Evolutionary conservation across 1,284 basidiomycete genomes (phyloP), one percentile per base, ranked within the genome.

Genomic region (Athelia sp.): DNA sequence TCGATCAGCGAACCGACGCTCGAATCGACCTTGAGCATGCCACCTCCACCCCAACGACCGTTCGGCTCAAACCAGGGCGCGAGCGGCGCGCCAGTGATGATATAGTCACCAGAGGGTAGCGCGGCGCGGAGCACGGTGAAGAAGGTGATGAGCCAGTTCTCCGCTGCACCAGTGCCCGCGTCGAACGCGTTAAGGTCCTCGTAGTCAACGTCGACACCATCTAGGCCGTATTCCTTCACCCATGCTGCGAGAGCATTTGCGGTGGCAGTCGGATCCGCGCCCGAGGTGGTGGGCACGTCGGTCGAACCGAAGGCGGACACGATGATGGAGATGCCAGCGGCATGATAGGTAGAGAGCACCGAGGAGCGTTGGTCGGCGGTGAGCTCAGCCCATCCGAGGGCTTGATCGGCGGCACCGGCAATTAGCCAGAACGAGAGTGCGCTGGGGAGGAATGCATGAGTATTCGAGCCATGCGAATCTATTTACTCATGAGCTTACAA

Each of bases 291-390:
- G 4, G 81, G 81, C 0, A 63, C 62, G 40, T 79, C 76, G 1
- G 77, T 75, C 17, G 65, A 67, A 8, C 82, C 83, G 52, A 84
- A 84, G 2, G 66, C 69, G 21, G 79, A 78, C 2, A 82, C 80
- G 2, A 83, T 66, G 24, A 83, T 57, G 24, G 74, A 76, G 49
- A 83, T 79, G 8, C 79, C 81, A 4, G 79, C 81, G 4, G 72
- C 70, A 9, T 67, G 69, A 55, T 82, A 82, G 52, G 78, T 68
- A 0, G 69, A 55, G 52, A 79, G 69, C 55, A 75, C 67, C 11
- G 69, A 58, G 22, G 69, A 53, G 23, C 80, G 71, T 44, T 78
- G 60, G 18, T 62, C 57, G 23, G 60, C 66, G 14, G 69, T 69
- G 19, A 82, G 62, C n/a, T 59, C 48, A n/a, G 61, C 56, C 74